Evolutionary conservation across 2,329 filamentous ascomycete genomes (phyloP), one percentile per base, ranked within the genome.

Genomic region (Gyromitra esculenta): DNA sequence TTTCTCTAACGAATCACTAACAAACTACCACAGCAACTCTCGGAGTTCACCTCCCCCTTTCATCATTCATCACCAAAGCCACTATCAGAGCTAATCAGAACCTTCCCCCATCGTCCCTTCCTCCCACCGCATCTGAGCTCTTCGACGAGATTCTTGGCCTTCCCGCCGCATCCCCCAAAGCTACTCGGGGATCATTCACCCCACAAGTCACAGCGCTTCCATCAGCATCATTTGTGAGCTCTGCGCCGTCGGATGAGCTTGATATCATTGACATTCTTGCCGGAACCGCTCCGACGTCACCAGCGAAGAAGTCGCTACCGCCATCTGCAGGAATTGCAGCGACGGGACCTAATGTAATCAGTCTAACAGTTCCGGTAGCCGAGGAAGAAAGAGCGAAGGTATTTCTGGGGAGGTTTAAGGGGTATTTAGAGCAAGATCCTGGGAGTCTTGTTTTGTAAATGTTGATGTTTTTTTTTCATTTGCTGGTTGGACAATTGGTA

Each of bases 121-220:
- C 88, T 59, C 87, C 89, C 82, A 90, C 92, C 0, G 86, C 91
- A 45, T 89, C 94, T 82, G 93, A 97, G 83, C 89, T 99, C 11
- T 98, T 98, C 85, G 90, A 97, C 82, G 90, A 95, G 81, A 87
- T 98, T 13, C 88, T 99, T 6, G 95, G 94, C 8, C 85, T 94
- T 21, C 84, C 88, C 80, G 86, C 88, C 18, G 4, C 64, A 5
- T 83, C 89, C 83, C 94, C 94, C 1, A 89, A 93, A 81, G 89
- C 97, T 80, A 87, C 86, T 63, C 85, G 85, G 18, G 82, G 93
- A 15, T 85, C 88, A 50, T 82, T 87, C 5, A 81, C 87, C 1
- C 79, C 83, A 11, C 78, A 79, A 66, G 81, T 74, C 43, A 76
- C 73, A 56, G 77, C 62, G 50, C 84, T 43, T 82, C 84, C 78